A percentile compares a stretch with the other conserved stretches of the same genome.
Conservation (phyloP, 2,329 filamentous ascomycete genomes). For the Mycocentrospora acerina region DNA sequence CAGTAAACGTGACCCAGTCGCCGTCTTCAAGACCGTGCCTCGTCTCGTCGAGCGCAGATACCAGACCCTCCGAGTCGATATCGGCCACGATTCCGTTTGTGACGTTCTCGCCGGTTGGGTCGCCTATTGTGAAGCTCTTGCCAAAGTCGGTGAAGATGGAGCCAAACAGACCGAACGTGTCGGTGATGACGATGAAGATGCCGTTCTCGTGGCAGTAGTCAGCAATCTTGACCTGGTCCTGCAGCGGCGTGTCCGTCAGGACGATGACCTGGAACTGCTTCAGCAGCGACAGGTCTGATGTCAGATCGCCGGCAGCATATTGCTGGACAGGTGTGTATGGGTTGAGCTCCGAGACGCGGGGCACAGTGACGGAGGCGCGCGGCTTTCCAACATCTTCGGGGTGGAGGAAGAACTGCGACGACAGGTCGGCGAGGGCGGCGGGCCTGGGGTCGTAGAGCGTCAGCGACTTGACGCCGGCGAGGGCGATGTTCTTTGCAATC, state of each 20-base stretch:
- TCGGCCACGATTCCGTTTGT: conserved; percentile 85
- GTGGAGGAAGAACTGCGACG: conserved; percentile 95
- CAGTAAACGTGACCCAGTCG: conserved; percentile 92
- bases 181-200: conserved; percentile 84
- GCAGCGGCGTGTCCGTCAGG: conserved; percentile 78
- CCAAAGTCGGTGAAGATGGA: conserved; percentile 98
- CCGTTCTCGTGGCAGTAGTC: conserved; percentile 94
- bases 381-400: conserved; percentile 88
- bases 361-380: conserved; percentile 81
- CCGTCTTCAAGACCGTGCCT: conserved; percentile 94
- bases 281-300: conserved; percentile 74
- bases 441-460: conserved; percentile 89
- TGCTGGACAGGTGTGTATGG: conserved; percentile 90
- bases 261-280: conserved; percentile 93
- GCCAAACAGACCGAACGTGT: conserved; percentile 92
- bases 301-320: conserved; percentile 65
- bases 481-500: conserved; percentile 97
- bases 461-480: conserved; percentile 96
- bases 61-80: conserved; percentile 85
- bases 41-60: conserved; percentile 92
- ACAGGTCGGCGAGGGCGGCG: conserved; percentile 82
- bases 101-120: conserved; percentile 86
- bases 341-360: conserved; percentile 90
- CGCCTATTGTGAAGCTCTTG: conserved; percentile 85
- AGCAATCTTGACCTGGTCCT: conserved; percentile 78